These are phyloP conservation scores for Trypanosoma boissoni DNA, from an alignment of 208 protist species.

Conservation along the genomic window DNA sequence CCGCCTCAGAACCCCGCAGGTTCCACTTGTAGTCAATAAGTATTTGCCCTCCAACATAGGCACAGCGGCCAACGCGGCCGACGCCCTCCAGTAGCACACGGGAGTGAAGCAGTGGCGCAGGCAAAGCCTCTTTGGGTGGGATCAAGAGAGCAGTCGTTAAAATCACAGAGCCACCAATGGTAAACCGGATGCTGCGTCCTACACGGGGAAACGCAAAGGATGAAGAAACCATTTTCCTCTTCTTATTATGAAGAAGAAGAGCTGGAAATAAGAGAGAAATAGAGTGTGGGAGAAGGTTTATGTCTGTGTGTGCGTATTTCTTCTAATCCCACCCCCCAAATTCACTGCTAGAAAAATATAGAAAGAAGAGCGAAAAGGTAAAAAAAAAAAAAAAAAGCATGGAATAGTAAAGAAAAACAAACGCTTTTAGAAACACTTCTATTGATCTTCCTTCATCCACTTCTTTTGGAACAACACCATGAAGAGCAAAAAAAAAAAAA, in stretches of 20 bases:
- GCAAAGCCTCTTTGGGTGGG: conserved; percentile 70
- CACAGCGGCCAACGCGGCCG: conserved; percentile 76
- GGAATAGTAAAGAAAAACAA: background rate
- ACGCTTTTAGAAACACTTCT: background rate
- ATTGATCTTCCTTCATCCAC: conserved; percentile 5
- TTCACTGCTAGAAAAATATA: background rate
- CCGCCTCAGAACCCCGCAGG: conserved; percentile 26
- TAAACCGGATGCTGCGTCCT: conserved; percentile 20
- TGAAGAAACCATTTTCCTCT: conserved; percentile 19
- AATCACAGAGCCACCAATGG: conserved; percentile 21
- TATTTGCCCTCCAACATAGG: conserved; percentile 52
- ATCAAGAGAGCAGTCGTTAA: conserved; percentile 37
- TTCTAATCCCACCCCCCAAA: background rate
- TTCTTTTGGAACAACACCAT: background rate
- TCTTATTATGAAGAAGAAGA: too few relatives aligned
- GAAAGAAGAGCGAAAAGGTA: background rate
- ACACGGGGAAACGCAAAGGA: conserved; percentile 20
- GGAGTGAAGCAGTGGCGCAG: conserved; percentile 49
- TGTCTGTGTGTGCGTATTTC: background rate
- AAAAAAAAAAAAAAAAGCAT: conserved; percentile 7
- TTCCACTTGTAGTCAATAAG: conserved; percentile 72
- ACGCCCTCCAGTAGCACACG: conserved; percentile 80
- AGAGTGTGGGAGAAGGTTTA: background rate
- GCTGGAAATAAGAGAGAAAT: background rate
- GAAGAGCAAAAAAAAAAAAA: conserved; percentile 8